Conservation (phyloP, 2,329 filamentous ascomycete genomes). For the Pseudogymnoascus sp. region DNA sequence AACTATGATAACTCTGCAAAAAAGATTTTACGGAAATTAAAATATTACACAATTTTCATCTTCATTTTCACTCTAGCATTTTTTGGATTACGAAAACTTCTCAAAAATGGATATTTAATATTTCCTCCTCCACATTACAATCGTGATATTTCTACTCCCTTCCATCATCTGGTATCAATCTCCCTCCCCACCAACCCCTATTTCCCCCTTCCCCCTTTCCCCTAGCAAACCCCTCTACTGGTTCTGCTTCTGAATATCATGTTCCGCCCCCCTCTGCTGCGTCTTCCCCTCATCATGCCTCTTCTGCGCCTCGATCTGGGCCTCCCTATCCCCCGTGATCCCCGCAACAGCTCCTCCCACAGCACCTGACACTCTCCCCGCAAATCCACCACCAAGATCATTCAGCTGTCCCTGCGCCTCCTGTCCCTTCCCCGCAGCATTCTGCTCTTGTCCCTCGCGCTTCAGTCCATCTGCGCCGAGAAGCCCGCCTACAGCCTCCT, state of each 20-base stretch:
- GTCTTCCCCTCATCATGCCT: constrained; percentile 77
- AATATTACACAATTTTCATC: too few relatives aligned
- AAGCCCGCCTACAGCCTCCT: constrained; percentile 70
- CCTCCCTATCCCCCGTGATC: constrained; percentile 59
- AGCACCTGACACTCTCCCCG: constrained; percentile 60
- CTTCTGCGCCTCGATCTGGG: constrained; percentile 55
- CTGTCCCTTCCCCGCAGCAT: constrained; percentile 67
- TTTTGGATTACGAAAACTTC: background rate
- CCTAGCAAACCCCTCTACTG: background rate
- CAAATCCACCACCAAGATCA: constrained; percentile 61
- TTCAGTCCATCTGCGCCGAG: constrained; percentile 70
- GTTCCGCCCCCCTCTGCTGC: constrained; percentile 72
- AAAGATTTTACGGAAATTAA: too few relatives aligned
- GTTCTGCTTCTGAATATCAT: constrained; percentile 60
- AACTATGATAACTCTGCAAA: background rate
- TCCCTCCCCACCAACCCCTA: constrained; percentile 23
- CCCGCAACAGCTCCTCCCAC: constrained; percentile 64
- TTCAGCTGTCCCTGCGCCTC: constrained; percentile 75
- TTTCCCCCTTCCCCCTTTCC: constrained; percentile 33
- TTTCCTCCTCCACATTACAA: background rate
- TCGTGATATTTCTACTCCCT: background rate
- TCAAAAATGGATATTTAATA: background rate
- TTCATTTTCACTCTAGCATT: background rate
- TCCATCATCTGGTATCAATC: background rate
- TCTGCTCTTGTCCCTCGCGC: constrained; percentile 66